phyloP scores from a whole-genome alignment of 2,329 filamentous ascomycete genomes.

The Simplicillium sp. region DNA sequence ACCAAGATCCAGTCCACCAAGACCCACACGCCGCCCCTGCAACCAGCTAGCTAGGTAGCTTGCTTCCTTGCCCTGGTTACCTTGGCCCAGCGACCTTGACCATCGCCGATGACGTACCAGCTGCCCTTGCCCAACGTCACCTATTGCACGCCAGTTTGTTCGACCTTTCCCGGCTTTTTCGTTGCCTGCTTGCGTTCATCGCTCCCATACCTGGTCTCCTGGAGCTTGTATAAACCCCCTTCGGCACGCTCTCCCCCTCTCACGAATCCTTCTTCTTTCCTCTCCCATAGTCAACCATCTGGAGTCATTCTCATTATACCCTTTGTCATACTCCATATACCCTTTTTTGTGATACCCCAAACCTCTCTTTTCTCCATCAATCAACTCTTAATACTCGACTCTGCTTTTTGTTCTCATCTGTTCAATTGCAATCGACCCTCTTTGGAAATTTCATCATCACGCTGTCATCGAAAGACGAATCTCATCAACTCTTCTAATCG shows the following conservation, averaged over 20 bases:
- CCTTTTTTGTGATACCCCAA: conserved; percentile 6
- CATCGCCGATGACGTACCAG: conserved; percentile 7
- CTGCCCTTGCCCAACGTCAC: conserved; percentile 6
- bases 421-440: not conserved
- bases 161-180: too few relatives aligned
- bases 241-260: conserved; percentile 2
- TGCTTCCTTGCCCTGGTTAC: not conserved
- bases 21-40: too few relatives aligned
- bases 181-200: too few relatives aligned
- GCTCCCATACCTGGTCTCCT: not conserved
- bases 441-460: too few relatives aligned
- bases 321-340: conserved; percentile 4
- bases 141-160: not conserved
- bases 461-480: not conserved
- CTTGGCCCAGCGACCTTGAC: too few relatives aligned
- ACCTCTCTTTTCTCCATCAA: conserved; percentile 1
- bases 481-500: not conserved
- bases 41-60: not conserved
- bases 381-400: not conserved
- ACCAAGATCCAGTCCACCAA: too few relatives aligned
- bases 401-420: not conserved
- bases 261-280: not conserved
- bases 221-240: conserved; percentile 7
- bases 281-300: not conserved
- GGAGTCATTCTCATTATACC: not conserved